These are phyloP conservation scores for Trichoderma sp. DNA, from an alignment of 2,329 filamentous ascomycete genomes.

Conservation along the genomic window DNA sequence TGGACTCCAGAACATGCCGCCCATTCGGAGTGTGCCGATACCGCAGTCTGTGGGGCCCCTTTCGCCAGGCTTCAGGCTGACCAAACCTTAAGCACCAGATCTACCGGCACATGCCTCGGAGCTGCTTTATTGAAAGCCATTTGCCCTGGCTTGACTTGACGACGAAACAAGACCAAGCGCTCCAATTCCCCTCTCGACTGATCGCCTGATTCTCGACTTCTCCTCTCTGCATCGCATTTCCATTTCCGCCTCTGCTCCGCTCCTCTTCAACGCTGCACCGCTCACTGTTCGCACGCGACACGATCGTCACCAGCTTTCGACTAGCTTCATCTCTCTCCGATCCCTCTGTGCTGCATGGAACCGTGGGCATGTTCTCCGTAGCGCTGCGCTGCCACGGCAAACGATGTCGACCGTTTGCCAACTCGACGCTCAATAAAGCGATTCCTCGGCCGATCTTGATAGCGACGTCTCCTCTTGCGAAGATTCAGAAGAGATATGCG, in stretches of 20 bases:
- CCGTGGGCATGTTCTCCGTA: constrained; percentile 44
- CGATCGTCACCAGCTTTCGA: not conserved
- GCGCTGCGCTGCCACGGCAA: constrained; percentile 47
- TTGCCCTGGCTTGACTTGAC: not conserved
- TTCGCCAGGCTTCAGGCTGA: not conserved
- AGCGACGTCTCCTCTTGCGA: not conserved
- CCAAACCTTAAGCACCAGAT: constrained; percentile 15
- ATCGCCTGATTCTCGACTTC: not conserved
- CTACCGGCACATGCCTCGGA: constrained; percentile 22
- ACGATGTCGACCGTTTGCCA: constrained; percentile 36
- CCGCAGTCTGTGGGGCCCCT: constrained; percentile 22
- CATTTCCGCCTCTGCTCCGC: not conserved
- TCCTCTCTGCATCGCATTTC: not conserved
- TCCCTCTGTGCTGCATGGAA: constrained; percentile 35
- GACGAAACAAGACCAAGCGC: not conserved
- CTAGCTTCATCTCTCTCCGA: not conserved
- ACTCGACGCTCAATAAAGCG: constrained; percentile 12
- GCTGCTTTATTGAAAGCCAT: not conserved
- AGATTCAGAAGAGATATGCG: constrained; percentile 24
- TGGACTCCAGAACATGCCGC: not conserved
- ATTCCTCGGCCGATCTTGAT: not conserved
- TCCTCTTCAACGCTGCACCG: not conserved
- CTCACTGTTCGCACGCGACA: not conserved
- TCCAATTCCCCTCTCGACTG: not conserved
- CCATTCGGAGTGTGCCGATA: constrained; percentile 22